Percentiles rank a stretch among this genome's conserved stretches.
phyloP scores from a whole-genome alignment of 2,329 filamentous ascomycete genomes.

The Tolypocladium nubicola region DNA sequence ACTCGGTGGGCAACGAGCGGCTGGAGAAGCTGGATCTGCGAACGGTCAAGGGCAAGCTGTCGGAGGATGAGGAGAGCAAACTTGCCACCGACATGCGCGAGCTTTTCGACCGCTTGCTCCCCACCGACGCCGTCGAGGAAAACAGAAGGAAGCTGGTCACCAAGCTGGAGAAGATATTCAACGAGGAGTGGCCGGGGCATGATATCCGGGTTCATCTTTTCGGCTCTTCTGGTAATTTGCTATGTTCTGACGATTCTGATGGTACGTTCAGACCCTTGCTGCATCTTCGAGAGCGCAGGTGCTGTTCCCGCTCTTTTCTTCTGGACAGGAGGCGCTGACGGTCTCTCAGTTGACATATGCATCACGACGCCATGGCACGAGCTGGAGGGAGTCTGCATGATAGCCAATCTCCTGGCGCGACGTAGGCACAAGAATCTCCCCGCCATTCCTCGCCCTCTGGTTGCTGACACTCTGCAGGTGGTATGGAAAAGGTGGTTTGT shows the following conservation, averaged over 20 bases:
- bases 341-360: conserved; percentile 75
- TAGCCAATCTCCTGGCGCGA: conserved; percentile 75
- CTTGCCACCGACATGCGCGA: conserved; percentile 76
- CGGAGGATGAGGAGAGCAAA: conserved; percentile 61
- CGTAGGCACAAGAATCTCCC: conserved; percentile 46
- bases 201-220: conserved; percentile 88
- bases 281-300: conserved; percentile 4
- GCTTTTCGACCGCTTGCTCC: conserved; percentile 76
- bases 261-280: conserved; percentile 45
- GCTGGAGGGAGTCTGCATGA: conserved; percentile 79
- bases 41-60: conserved; percentile 61
- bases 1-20: conserved; percentile 73
- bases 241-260: conserved; percentile 94
- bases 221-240: conserved; percentile 91
- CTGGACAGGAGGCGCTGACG: conserved; percentile 16
- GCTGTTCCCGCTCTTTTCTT: neutral
- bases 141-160: conserved; percentile 66
- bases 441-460: neutral
- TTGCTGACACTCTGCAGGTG: conserved; percentile 51
- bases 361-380: conserved; percentile 87
- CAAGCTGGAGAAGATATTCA: conserved; percentile 82
- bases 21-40: conserved; percentile 61
- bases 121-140: conserved; percentile 67
- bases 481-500: conserved; percentile 94
- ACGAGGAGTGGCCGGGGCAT: conserved; percentile 82